Evolutionary conservation across 768 basidiomycete genomes (phyloP).

Genomic region (Hericium alpestre): DNA sequence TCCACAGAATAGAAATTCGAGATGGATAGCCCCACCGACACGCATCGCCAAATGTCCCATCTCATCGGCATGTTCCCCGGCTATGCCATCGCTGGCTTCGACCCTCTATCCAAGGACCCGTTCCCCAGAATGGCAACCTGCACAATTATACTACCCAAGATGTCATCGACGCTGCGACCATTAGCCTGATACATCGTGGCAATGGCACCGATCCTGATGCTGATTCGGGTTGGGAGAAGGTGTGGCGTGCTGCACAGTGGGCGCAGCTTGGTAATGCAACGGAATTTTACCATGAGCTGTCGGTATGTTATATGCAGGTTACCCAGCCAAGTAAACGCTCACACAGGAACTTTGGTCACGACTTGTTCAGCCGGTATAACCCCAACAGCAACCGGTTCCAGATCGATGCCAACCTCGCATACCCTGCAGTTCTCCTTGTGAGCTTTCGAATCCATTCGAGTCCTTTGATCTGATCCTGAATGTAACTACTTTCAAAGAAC

Average conservation of each 20-base stretch:
- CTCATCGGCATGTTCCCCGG: conserved; percentile 69
- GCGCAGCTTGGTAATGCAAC: conserved; percentile 52
- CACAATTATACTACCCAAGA: conserved; percentile 41
- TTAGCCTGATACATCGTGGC: conserved; percentile 54
- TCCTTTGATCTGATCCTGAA: background rate
- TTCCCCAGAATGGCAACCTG: conserved; percentile 14
- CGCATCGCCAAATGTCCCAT: conserved; percentile 68
- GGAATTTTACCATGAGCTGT: conserved; percentile 54
- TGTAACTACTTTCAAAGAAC: conserved; percentile 35
- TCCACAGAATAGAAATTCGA: conserved; percentile 71
- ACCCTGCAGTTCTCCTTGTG: conserved; percentile 57
- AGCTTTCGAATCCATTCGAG: background rate
- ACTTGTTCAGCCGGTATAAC: conserved; percentile 56
- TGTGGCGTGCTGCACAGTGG: conserved; percentile 68
- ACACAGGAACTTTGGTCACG: conserved; percentile 51
- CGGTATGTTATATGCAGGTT: too few species aligned
- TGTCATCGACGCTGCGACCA: conserved; percentile 45
- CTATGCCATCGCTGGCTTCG: conserved; percentile 53
- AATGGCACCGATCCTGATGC: conserved; percentile 65
- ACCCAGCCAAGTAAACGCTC: too few species aligned
- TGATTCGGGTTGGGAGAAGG: conserved; percentile 72
- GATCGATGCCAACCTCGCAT: conserved; percentile 70
- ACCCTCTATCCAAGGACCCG: conserved; percentile 35
- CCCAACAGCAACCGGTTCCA: conserved; percentile 53
- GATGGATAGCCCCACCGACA: conserved; percentile 51